A percentile compares a stretch with the other conserved stretches of the same genome.
Evolutionary conservation across 2,329 filamentous ascomycete genomes (phyloP).

Genomic region (Nothopassalora personata): DNA sequence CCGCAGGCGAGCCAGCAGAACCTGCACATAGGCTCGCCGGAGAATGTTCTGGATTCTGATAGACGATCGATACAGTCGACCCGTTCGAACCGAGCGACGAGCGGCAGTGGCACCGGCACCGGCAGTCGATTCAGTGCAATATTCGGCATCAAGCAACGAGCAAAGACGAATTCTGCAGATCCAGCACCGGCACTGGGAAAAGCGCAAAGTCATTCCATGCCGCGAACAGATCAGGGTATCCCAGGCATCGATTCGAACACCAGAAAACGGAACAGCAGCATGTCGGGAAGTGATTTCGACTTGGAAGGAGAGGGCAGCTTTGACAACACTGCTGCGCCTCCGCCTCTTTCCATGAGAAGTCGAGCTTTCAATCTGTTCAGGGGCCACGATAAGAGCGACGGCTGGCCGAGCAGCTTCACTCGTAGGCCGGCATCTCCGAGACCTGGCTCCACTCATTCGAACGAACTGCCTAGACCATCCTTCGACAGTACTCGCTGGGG

Average conservation of each 20-base stretch:
- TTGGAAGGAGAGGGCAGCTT: conserved; percentile 24
- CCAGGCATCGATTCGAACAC: conserved; percentile 28
- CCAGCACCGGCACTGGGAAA: conserved; percentile 59
- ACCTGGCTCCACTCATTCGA: conserved; percentile 46
- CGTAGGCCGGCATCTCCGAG: conserved; percentile 49
- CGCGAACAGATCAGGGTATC: conserved; percentile 47
- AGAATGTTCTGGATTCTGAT: conserved; percentile 41
- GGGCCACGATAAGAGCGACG: conserved; percentile 43
- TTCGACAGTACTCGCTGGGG: conserved; percentile 61
- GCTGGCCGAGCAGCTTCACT: conserved; percentile 37
- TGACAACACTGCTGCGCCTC: conserved; percentile 16
- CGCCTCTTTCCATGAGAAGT: conserved; percentile 33
- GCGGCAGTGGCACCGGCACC: conserved; percentile 24
- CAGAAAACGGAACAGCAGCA: conserved; percentile 49
- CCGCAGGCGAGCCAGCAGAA: conserved; percentile 44
- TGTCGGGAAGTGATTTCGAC: conserved; percentile 44
- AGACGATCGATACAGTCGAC: conserved; percentile 44
- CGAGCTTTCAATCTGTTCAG: conserved; percentile 45
- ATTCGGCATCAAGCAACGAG: conserved; percentile 53
- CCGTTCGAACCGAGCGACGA: conserved; percentile 46
- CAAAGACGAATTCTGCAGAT: conserved; percentile 56
- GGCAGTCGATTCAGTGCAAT: conserved; percentile 49
- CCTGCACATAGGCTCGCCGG: conserved; percentile 37
- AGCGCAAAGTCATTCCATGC: conserved; percentile 73
- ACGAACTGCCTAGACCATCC: conserved; percentile 69